Conservation (phyloP, 257 asterid genomes). For the Nicotiana paniculata region DNA sequence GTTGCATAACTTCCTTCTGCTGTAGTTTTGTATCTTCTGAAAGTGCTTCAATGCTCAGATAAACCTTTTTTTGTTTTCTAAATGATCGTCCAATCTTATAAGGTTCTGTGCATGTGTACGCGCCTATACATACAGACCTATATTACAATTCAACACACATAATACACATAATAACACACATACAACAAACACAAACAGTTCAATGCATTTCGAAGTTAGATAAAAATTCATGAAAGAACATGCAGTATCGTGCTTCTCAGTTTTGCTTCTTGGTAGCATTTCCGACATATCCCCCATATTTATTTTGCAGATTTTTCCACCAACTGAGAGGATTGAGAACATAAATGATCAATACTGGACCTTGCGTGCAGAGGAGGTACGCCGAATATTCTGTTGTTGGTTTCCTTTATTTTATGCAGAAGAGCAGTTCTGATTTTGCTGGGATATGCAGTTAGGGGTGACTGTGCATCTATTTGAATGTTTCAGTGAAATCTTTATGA, state of each 20-base stretch:
- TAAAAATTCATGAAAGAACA: not conserved
- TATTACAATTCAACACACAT: not conserved
- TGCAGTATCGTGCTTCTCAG: not conserved
- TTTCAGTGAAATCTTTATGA: not conserved
- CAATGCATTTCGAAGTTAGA: not conserved
- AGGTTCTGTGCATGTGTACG: not conserved
- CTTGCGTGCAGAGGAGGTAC: slow-evolving; percentile 59
- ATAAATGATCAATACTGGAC: slow-evolving; percentile 59
- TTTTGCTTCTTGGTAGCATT: not conserved
- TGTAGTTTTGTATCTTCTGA: not conserved
- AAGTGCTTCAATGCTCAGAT: not conserved
- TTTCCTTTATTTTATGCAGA: slow-evolving; percentile 5
- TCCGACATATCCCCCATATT: not conserved
- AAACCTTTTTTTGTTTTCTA: not conserved
- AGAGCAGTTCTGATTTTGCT: not conserved
- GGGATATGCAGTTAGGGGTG: not conserved
- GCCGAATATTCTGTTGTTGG: not conserved
- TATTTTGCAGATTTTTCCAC: slow-evolving; percentile 50
- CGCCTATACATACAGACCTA: not conserved
- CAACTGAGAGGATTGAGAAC: slow-evolving; percentile 46
- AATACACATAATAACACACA: not conserved
- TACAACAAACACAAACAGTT: not conserved
- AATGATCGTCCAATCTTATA: not conserved
- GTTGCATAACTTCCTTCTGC: slow-evolving; percentile 9
- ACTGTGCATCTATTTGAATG: not conserved